Evolutionary conservation across 768 basidiomycete species (phyloP), one percentile per base, ranked within the genome.

Genomic region (Macrolepiota fuliginosa): DNA sequence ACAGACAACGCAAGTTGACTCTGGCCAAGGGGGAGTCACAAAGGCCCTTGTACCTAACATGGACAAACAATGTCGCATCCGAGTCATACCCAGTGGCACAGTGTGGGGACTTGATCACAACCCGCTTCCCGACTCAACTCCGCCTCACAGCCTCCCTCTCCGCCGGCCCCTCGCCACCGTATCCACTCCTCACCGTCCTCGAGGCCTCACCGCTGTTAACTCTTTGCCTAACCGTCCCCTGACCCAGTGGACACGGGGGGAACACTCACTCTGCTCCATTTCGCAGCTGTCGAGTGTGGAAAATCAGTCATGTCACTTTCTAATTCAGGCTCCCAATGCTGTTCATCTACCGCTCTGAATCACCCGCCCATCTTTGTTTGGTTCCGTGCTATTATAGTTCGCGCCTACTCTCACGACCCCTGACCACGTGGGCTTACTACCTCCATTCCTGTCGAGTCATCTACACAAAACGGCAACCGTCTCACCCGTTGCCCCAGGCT

Each of bases 61-160:
- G 36, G 7, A 17, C 60, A 61, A 61, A 61, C 37, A 59, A 25
- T 52, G 11, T 36, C 42, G 60, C 60, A 36, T 61, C 59, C 60
- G 60, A 61, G 60, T 61, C 60, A 61, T 61, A n/a, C n/a, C 25
- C 50, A 51, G 57, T 54, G 53, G 53, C 53, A 54, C 53, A 36
- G 53, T 54, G 56, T 50, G 46, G 24, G 37, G 37, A 45, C 58
- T 13, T 45, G 51, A 53, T 61, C 51, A 46, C 51, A 32, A 36
- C 59, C 40, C 13, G 52, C 45, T 52, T 40, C 59, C 66, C 65
- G 65, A 68, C 70, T 64, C 67, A 67, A 67, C 67, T 66, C 69
- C 59, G 50, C 58, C 65, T 49, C 59, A 66, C 63, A 65, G 67
- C 62, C 64, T 42, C 60, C 54, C 46, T 36, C 46, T 52, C 29